Evolutionary conservation across 2,329 filamentous ascomycete genomes (phyloP).

Genomic region (Penicillium sp.): DNA sequence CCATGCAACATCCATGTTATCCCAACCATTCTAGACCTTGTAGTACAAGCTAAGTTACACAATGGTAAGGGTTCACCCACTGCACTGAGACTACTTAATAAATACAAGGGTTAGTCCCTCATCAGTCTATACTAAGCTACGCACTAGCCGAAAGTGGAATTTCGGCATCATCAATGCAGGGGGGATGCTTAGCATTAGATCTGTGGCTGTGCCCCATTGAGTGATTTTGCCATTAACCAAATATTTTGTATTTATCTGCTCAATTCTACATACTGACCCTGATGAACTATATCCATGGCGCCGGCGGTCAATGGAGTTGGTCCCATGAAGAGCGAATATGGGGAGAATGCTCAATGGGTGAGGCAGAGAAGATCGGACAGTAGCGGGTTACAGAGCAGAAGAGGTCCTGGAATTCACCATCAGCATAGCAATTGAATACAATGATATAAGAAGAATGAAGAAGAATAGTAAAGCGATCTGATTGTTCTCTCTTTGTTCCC

Average conservation of each 20-base stretch:
- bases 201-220: constrained; percentile 69
- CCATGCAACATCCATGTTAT: constrained; percentile 41
- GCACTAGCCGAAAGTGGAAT: constrained; percentile 34
- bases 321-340: constrained; percentile 24
- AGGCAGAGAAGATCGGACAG: constrained; percentile 32
- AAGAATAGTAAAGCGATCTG: constrained; percentile 10
- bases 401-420: constrained; percentile 22
- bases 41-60: constrained; percentile 40
- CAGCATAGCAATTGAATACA: not conserved
- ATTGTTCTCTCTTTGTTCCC: constrained; percentile 24
- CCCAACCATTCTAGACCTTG: constrained; percentile 44
- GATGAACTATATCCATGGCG: constrained; percentile 29
- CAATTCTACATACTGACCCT: constrained; percentile 31
- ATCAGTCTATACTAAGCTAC: constrained; percentile 37
- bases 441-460: not conserved
- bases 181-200: constrained; percentile 57
- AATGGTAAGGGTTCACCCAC: constrained; percentile 28
- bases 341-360: constrained; percentile 34
- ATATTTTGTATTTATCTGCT: constrained; percentile 49
- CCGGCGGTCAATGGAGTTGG: constrained; percentile 29
- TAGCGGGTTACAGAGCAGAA: constrained; percentile 38
- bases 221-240: constrained; percentile 71
- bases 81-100: constrained; percentile 38
- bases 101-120: constrained; percentile 46
- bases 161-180: constrained; percentile 32